phyloP scores from a whole-genome alignment of 192 early-diverging fungal genomes.

The Entomortierella lignicola region DNA sequence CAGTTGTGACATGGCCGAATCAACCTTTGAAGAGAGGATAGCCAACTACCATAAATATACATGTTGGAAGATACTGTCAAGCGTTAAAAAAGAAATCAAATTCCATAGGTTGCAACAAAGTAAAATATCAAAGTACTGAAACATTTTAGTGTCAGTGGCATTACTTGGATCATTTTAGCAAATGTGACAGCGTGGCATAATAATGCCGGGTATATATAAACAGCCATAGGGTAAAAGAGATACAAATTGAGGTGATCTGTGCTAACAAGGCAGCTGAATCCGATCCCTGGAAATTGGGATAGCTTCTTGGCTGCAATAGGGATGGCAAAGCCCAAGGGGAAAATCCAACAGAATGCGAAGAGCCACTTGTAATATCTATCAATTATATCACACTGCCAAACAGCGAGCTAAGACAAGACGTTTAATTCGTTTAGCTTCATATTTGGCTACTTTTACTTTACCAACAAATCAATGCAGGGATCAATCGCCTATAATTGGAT shows the following conservation, averaged over 20 bases:
- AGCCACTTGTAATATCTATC: slow-evolving; percentile 40
- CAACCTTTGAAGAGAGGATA: slow-evolving; percentile 26
- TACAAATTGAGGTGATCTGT: slow-evolving; percentile 30
- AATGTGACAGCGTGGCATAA: slow-evolving; percentile 31
- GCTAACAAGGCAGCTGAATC: slow-evolving; percentile 44
- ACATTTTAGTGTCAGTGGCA: neutral
- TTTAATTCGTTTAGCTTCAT: neutral
- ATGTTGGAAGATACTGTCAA: neutral
- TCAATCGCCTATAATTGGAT: neutral
- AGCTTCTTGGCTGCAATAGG: slow-evolving; percentile 34
- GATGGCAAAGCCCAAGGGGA: slow-evolving; percentile 46
- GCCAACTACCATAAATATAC: slow-evolving; percentile 31
- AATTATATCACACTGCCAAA: slow-evolving; percentile 42
- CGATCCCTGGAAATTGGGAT: slow-evolving; percentile 41
- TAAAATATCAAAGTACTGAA: too few relatives aligned
- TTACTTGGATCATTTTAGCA: slow-evolving; percentile 45
- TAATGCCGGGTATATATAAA: slow-evolving; percentile 48
- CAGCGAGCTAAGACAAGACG: slow-evolving; percentile 33
- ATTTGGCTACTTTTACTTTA: neutral
- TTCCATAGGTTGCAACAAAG: too few relatives aligned
- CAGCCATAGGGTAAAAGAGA: slow-evolving; percentile 44
- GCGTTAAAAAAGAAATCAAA: too few relatives aligned
- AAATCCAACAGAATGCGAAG: slow-evolving; percentile 40
- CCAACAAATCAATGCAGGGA: neutral
- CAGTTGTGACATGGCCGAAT: slow-evolving; percentile 32